Percentiles rank a stretch among this genome's conserved stretches.
phyloP scores from a whole-genome alignment of 2,329 filamentous ascomycete genomes.

The Didymella pinodella region DNA sequence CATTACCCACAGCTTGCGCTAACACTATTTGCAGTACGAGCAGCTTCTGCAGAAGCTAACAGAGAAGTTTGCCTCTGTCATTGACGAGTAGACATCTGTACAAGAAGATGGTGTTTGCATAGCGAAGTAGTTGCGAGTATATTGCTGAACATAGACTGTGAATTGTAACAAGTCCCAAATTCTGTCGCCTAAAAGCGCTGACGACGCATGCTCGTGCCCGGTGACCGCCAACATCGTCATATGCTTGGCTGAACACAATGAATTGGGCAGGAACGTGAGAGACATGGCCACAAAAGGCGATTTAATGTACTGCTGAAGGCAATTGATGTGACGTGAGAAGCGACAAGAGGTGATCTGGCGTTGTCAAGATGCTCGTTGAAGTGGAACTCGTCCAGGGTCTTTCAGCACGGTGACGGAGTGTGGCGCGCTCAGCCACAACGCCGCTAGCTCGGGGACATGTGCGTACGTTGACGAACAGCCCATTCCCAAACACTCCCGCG shows the following conservation, averaged over 20 bases:
- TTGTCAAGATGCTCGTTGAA: not conserved
- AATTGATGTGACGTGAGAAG: not conserved
- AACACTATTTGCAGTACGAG: constrained; percentile 75
- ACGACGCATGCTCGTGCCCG: constrained; percentile 45
- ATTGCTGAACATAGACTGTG: constrained; percentile 37
- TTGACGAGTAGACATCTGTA: constrained; percentile 76
- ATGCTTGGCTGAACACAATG: constrained; percentile 7
- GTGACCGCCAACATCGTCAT: constrained; percentile 37
- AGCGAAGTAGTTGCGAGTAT: constrained; percentile 39
- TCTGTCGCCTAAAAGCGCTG: constrained; percentile 45
- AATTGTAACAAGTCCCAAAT: constrained; percentile 38
- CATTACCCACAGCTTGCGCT: constrained; percentile 37
- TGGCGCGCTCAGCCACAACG: constrained; percentile 16
- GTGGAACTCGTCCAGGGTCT: constrained; percentile 2
- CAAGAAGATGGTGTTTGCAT: constrained; percentile 32
- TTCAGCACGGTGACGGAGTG: constrained; percentile 7
- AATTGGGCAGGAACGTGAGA: not conserved
- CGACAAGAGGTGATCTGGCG: not conserved
- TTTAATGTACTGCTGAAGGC: not conserved
- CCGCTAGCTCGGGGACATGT: constrained; percentile 22
- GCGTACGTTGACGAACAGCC: constrained; percentile 26
- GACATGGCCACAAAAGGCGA: not conserved
- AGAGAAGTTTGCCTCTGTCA: constrained; percentile 95
- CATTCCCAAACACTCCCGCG: constrained; percentile 32
- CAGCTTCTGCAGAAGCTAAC: constrained; percentile 88